Conservation (phyloP, 345 rosid species). For the Lepidium didymum region DNA sequence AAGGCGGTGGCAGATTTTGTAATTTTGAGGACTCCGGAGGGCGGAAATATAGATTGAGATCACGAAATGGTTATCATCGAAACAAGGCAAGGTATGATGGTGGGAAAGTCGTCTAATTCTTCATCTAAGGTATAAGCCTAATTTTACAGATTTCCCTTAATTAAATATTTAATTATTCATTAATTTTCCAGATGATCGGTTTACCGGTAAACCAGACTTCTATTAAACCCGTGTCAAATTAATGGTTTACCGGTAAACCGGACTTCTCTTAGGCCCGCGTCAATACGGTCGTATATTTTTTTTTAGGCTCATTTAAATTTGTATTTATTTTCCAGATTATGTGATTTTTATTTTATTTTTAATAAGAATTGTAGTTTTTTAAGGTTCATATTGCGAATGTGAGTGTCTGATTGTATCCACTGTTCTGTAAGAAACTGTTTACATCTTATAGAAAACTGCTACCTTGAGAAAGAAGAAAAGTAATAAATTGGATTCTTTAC, state of each 20-base stretch:
- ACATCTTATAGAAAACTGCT: no score
- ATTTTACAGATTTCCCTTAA: not conserved
- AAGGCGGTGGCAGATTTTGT: constrained; percentile 3
- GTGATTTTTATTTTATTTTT: not conserved
- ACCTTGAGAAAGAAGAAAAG: not conserved
- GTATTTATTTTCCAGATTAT: not conserved
- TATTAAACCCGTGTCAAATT: no score
- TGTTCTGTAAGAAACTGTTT: no score
- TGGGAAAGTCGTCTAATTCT: constrained; percentile 17
- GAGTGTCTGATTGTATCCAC: no score
- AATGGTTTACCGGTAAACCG: not conserved
- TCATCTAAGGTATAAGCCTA: not conserved
- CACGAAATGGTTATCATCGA: constrained; percentile 3
- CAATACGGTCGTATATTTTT: not conserved
- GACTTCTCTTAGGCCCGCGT: not conserved
- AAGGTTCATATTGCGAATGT: not conserved
- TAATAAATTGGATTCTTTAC: constrained; percentile 2
- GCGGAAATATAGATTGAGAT: constrained; percentile 13
- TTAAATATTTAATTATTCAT: not conserved
- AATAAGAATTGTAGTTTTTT: not conserved
- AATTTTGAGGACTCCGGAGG: not conserved
- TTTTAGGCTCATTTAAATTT: not conserved
- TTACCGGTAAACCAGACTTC: not conserved
- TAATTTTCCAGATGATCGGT: not conserved
- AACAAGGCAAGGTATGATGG: constrained; percentile 1